Percentiles rank a stretch among this genome's conserved stretches.
phyloP scores from a whole-genome alignment of 23 red algal genomes.

The Gracilaria caudata region DNA sequence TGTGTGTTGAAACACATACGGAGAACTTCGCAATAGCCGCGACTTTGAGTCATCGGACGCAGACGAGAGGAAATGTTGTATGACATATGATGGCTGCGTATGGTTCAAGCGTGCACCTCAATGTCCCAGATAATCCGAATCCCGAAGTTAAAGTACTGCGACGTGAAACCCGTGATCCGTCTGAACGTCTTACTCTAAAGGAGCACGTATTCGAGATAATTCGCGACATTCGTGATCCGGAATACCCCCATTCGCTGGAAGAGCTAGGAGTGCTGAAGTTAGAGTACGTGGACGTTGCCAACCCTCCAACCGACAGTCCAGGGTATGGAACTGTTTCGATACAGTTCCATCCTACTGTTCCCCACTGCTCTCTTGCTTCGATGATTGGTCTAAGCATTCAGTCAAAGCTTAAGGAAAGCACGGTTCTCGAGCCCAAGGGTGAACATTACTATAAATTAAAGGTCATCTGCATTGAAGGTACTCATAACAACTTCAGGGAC shows the following conservation, averaged over 20 bases:
- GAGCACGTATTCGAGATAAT: conserved; percentile 75
- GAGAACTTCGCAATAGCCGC: too few species aligned
- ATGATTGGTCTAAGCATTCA: conserved; percentile 94
- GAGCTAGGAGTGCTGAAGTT: conserved; percentile 85
- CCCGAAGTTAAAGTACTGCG: conserved; percentile 38
- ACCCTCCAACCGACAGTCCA: conserved; percentile 30
- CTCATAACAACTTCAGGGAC: conserved; percentile 75
- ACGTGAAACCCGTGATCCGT: neutral
- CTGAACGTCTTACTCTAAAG: conserved; percentile 16
- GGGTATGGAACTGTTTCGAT: conserved; percentile 69
- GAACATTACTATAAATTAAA: conserved; percentile 75
- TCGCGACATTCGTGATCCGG: conserved; percentile 97
- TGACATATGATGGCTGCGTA: neutral
- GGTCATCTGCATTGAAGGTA: conserved; percentile 70
- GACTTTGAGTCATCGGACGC: too few species aligned
- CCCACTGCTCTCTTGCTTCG: conserved; percentile 91
- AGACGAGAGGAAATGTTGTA: neutral
- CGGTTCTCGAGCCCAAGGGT: conserved; percentile 46
- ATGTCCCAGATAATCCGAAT: conserved; percentile 52
- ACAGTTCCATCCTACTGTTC: conserved; percentile 91
- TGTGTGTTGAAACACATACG: too few species aligned
- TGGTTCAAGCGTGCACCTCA: neutral
- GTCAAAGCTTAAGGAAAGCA: conserved; percentile 51
- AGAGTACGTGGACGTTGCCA: conserved; percentile 56
- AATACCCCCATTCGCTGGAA: conserved; percentile 97